Conservation (phyloP, 2,329 filamentous ascomycete genomes). For the Ceratocystis albifundus region DNA sequence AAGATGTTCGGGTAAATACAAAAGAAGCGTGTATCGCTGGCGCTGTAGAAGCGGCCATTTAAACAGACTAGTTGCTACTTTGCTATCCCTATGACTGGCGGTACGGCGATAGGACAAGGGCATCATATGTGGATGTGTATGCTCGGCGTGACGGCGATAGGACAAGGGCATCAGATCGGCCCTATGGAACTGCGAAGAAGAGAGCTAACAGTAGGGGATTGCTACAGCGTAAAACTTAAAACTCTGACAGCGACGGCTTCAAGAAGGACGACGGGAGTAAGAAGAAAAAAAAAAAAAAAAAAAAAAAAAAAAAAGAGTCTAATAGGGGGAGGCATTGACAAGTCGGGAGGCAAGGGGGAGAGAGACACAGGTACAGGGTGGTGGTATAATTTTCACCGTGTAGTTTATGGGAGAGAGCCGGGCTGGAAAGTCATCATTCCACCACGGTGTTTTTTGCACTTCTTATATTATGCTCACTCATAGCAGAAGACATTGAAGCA, state of each 20-base stretch:
- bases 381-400: background rate
- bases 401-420: background rate
- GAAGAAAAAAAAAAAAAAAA: too few relatives aligned
- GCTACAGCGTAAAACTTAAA: background rate
- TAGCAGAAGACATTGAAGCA: too few relatives aligned
- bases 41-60: background rate
- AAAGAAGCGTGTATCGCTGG: constrained; percentile 2
- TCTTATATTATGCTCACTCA: background rate
- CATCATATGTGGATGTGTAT: background rate
- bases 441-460: background rate
- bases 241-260: background rate
- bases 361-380: background rate
- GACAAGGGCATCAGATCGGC: constrained; percentile 24
- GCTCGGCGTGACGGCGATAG: background rate
- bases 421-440: too few relatives aligned
- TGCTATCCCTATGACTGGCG: background rate
- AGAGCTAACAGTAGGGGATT: background rate
- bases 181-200: constrained; percentile 25
- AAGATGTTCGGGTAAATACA: constrained; percentile 4
- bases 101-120: background rate
- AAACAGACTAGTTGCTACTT: background rate
- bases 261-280: too few relatives aligned
- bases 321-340: background rate
- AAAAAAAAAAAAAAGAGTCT: too few relatives aligned
- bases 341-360: background rate